Evolutionary conservation across 2,329 filamentous ascomycete species (phyloP), one percentile per base, ranked within the genome.

Genomic region (Sporothrix schenckii): DNA sequence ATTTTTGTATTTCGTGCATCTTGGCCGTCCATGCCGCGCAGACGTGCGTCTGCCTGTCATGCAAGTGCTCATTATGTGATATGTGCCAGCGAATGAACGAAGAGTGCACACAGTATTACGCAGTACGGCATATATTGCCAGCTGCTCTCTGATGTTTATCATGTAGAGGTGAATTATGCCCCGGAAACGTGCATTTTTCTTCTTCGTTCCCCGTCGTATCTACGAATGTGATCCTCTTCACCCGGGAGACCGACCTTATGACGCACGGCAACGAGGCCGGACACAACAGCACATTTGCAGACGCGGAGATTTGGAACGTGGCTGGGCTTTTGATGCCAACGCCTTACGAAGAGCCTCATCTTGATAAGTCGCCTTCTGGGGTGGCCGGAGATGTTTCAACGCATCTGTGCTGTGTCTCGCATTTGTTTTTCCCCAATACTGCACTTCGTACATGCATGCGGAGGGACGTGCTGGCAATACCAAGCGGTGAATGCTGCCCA

Each of bases 281-380:
- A 6, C n/a, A 61, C 7, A 27, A 1, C 4, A 9, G 13, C 58
- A 21, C 16, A 27, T 24, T 21, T 41, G 21, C 53, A n/a, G 9
- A 47, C n/a, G 16, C 16, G n/a, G 39, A 24, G 58, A 4, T 14
- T 39, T n/a, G 30, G 54, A 61, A 34, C 19, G 39, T 13, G 21
- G 58, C n/a, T 21, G 21, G 27, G 47, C 21, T 47, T 21, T 39
- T 16, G 54, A 61, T 61, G 58, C 39, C 39, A 30, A 61, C 47
- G 58, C 58, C 58, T 61, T 61, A 61, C 58, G 39, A 44, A 16
- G 34, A 44, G 56, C 56, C 56, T 60, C 56, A 19, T 34, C 34
- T 34, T 60, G n/a, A 24, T 41, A 13, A 39, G 19, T 4, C 21
- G 56, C 4, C 3, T 10, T 34, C 4, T 13, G 2, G 9, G 13